Evolutionary conservation across 129 eudicot species (phyloP).

Genomic region (Chrysanthemum makinoi): DNA sequence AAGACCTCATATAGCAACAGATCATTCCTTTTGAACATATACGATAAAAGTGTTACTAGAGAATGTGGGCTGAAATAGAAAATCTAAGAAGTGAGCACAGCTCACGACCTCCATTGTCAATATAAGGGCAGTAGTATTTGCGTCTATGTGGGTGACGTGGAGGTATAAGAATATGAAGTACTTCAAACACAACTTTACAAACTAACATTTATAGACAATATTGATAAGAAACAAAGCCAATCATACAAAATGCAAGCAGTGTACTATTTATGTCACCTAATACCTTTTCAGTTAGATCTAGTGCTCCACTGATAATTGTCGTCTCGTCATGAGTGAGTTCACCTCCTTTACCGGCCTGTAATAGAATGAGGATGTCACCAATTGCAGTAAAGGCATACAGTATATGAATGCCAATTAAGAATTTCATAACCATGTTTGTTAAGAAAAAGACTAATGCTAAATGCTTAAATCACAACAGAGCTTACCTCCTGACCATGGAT

Average conservation of each 20-base stretch:
- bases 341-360: slow-evolving; percentile 97
- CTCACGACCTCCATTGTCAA: too few relatives aligned
- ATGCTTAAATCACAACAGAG: slow-evolving; percentile 10
- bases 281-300: slow-evolving; percentile 98
- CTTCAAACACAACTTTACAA: too few relatives aligned
- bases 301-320: slow-evolving; percentile 96
- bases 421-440: not conserved
- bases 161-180: too few relatives aligned
- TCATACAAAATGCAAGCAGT: slow-evolving; percentile 4
- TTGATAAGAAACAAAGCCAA: not conserved
- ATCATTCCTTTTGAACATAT: not conserved
- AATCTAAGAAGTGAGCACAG: too few relatives aligned
- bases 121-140: too few relatives aligned
- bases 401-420: not conserved
- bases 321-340: slow-evolving; percentile 98
- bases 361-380: slow-evolving; percentile 16
- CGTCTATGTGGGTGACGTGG: too few relatives aligned
- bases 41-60: not conserved
- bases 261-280: not conserved
- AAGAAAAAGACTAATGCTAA: not conserved
- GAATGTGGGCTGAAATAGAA: too few relatives aligned
- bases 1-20: too few relatives aligned
- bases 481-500: slow-evolving; percentile 84
- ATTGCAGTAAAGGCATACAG: not conserved
- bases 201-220: too few relatives aligned